Evolutionary conservation across 2,329 filamentous ascomycete species (phyloP).

Genomic region (Dothidotthia symphoricarpi): DNA sequence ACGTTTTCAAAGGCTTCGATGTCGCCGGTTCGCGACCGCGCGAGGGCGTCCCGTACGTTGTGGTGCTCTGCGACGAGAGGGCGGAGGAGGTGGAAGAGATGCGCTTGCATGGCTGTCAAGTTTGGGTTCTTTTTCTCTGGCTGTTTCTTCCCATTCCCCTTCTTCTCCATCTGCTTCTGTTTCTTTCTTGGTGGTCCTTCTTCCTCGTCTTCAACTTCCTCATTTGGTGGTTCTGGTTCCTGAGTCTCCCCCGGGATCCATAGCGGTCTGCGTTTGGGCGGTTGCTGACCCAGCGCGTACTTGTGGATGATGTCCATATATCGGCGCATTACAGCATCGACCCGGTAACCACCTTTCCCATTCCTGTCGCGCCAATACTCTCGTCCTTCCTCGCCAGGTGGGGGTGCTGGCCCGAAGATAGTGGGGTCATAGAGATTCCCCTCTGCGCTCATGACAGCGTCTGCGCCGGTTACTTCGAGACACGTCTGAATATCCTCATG

Average conservation of each 20-base stretch:
- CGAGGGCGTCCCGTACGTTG: slow-evolving; percentile 81
- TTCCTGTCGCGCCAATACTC: slow-evolving; percentile 85
- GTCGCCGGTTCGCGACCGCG: slow-evolving; percentile 65
- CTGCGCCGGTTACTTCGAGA: slow-evolving; percentile 78
- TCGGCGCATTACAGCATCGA: slow-evolving; percentile 81
- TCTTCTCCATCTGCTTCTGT: slow-evolving; percentile 30
- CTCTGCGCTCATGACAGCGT: slow-evolving; percentile 94
- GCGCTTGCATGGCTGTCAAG: slow-evolving; percentile 78
- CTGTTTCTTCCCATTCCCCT: slow-evolving; percentile 48
- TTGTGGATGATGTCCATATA: slow-evolving; percentile 89
- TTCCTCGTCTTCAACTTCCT: slow-evolving; percentile 18
- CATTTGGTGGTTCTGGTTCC: slow-evolving; percentile 35
- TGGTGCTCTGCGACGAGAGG: slow-evolving; percentile 78
- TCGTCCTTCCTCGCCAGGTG: slow-evolving; percentile 60
- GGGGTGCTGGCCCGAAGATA: slow-evolving; percentile 72
- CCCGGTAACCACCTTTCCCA: slow-evolving; percentile 78
- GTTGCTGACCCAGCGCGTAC: slow-evolving; percentile 65
- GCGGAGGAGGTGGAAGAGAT: slow-evolving; percentile 87
- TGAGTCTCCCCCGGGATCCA: slow-evolving; percentile 62
- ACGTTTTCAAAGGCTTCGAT: slow-evolving; percentile 76
- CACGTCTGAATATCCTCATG: slow-evolving; percentile 74
- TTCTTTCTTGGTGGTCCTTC: slow-evolving; percentile 40
- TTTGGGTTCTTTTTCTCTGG: slow-evolving; percentile 60
- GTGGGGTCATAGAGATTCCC: slow-evolving; percentile 89
- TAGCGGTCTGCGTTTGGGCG: slow-evolving; percentile 67